Evolutionary conservation across 352 stramenopile genomes (phyloP), one percentile per base, ranked within the genome.

Genomic region (Pythium diclinum): DNA sequence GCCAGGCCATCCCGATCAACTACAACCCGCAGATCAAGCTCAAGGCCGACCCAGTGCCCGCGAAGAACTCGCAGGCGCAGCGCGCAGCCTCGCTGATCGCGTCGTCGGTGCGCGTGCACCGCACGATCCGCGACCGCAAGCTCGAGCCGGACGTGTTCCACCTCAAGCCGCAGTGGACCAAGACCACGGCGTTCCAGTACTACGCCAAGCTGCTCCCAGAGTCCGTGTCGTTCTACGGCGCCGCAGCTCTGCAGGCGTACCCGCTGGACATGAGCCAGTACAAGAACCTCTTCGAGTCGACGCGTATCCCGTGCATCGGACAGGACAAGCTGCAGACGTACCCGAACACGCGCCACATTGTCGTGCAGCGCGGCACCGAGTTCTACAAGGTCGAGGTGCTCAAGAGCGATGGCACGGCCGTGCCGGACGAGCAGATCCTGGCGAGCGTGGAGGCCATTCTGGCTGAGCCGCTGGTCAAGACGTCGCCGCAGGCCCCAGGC

Each of bases 241-340:
- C 90, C 19, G 89, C 90, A 17, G 84, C 83, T 6, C 33, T 96
- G 6, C 85, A 87, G 36, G 88, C 89, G 17, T 96, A 96, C 69
- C 87, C 90, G 30, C 75, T 97, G 25, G 89, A 97, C 74, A 97
- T 97, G 90, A 96, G 84, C 63, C 88, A 97, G 74, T 96, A 97
- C 81, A 85, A 92, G 65, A 84, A 94, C 73, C 72, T 97, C 46
- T 97, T 97, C 59, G 76, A 75, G 6, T 96, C 89, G 21, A 86
- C 75, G 59, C 85, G 90, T 33, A 38, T 97, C 46, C 90, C 90
- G 13, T 72, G 70, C 36, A 8, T 63, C 3, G 83, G 79, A 46
- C 74, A 87, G 55, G 89, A 97, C 68, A 75, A 85, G 61, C 77
- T 96, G 9, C 73, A 91, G 66, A 80, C 82, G 44, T 81, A 75